A percentile compares a stretch with the other conserved stretches of the same genome.
phyloP scores from a whole-genome alignment of 2,329 filamentous ascomycete genomes.

The Cercospora sp. region DNA sequence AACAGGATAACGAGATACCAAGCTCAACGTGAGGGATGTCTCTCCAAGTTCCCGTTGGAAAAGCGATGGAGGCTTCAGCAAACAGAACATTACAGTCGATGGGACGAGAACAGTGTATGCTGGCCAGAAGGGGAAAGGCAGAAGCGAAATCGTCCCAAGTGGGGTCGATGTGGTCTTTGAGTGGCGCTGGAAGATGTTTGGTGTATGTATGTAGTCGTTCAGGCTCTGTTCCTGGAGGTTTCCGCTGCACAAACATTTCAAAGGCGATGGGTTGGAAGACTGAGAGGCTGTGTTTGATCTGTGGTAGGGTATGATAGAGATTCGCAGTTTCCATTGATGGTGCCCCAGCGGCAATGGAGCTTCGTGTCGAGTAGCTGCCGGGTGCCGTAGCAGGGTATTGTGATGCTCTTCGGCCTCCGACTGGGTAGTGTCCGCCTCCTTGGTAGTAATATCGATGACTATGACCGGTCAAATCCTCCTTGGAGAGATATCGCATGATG shows the following conservation, averaged over 20 bases:
- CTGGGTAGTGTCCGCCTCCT: constrained; percentile 3
- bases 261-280: constrained; percentile 40
- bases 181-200: constrained; percentile 35
- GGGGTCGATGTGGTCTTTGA: constrained; percentile 37
- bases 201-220: constrained; percentile 44
- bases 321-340: not conserved
- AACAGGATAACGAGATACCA: constrained; percentile 36
- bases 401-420: constrained; percentile 24
- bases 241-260: constrained; percentile 45
- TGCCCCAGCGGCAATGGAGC: not conserved
- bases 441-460: constrained; percentile 16
- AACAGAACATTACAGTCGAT: constrained; percentile 42
- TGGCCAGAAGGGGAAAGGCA: constrained; percentile 35
- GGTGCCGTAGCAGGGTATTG: constrained; percentile 27
- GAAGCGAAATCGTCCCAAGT: constrained; percentile 33
- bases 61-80: constrained; percentile 45
- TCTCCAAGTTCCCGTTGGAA: constrained; percentile 43
- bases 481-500: constrained; percentile 48
- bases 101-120: constrained; percentile 27
- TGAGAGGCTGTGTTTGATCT: constrained; percentile 27
- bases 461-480: constrained; percentile 35
- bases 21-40: constrained; percentile 38
- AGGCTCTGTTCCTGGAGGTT: constrained; percentile 7
- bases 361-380: not conserved
- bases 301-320: constrained; percentile 17